Evolutionary conservation across 2,329 filamentous ascomycete genomes (phyloP).

Genomic region (Paraphaeosphaeria sporulosa): DNA sequence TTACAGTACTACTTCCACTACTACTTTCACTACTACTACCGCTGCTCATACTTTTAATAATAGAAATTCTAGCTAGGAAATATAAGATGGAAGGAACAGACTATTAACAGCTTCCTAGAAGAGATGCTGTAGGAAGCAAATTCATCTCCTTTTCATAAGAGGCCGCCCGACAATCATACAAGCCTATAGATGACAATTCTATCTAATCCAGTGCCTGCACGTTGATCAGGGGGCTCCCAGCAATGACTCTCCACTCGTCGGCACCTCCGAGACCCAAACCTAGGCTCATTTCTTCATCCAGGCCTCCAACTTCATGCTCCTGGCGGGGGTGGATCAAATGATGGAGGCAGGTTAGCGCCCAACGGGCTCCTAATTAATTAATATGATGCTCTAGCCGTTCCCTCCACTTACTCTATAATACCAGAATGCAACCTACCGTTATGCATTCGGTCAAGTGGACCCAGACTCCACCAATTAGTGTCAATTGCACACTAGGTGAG

Average conservation of each 20-base stretch:
- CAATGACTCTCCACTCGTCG: slow-evolving; percentile 13
- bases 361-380: slow-evolving; percentile 18
- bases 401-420: slow-evolving; percentile 15
- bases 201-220: slow-evolving; percentile 12
- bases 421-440: slow-evolving; percentile 18
- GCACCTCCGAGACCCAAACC: slow-evolving; percentile 20
- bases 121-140: slow-evolving; percentile 10
- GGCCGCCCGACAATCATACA: slow-evolving; percentile 8
- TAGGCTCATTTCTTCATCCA: slow-evolving; percentile 12
- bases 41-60: too few relatives aligned
- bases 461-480: slow-evolving; percentile 16
- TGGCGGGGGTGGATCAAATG: neutral
- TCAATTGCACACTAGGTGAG: slow-evolving; percentile 15
- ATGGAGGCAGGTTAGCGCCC: slow-evolving; percentile 20
- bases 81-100: too few relatives aligned
- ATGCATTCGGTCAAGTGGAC: slow-evolving; percentile 22
- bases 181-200: slow-evolving; percentile 11
- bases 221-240: slow-evolving; percentile 8
- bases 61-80: too few relatives aligned
- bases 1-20: too few relatives aligned
- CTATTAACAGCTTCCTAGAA: slow-evolving; percentile 12
- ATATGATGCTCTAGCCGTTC: slow-evolving; percentile 14
- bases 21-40: too few relatives aligned
- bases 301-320: slow-evolving; percentile 15
- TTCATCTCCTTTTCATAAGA: slow-evolving; percentile 15